phyloP scores from a whole-genome alignment of 2,329 filamentous ascomycete species.

The Aspergillus tanneri region DNA sequence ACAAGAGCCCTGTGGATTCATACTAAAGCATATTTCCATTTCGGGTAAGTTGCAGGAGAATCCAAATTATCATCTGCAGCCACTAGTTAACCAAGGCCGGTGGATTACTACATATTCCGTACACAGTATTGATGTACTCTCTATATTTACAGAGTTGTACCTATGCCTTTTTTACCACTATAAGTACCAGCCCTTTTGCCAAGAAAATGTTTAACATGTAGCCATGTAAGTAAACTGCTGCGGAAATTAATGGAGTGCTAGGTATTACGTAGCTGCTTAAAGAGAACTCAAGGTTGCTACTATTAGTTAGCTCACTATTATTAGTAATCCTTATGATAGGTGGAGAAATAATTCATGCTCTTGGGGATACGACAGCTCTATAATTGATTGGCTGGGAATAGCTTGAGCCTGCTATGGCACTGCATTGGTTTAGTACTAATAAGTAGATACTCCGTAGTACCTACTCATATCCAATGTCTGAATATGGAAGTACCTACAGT shows the following conservation, averaged over 20 bases:
- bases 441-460: not conserved
- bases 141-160: too few species aligned
- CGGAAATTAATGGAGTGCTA: slow-evolving; percentile 8
- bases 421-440: too few species aligned
- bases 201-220: too few species aligned
- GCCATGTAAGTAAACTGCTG: slow-evolving; percentile 14
- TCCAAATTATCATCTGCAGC: slow-evolving; percentile 24
- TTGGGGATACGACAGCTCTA: slow-evolving; percentile 11
- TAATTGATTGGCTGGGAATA: slow-evolving; percentile 4
- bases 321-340: not conserved
- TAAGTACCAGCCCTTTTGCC: too few species aligned
- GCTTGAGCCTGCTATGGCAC: slow-evolving; percentile 1
- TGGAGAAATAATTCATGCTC: slow-evolving; percentile 9
- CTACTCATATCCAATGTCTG: not conserved
- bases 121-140: too few species aligned
- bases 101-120: slow-evolving; percentile 1
- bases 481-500: not conserved
- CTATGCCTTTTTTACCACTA: too few species aligned
- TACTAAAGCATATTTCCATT: slow-evolving; percentile 19
- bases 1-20: not conserved
- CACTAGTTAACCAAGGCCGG: slow-evolving; percentile 13
- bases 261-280: slow-evolving; percentile 6
- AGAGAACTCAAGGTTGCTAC: too few species aligned
- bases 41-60: slow-evolving; percentile 21
- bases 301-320: too few species aligned